These are phyloP conservation scores for Circinella minor DNA, from an alignment of 371 early-diverging fungal species.

Conservation along the genomic window DNA sequence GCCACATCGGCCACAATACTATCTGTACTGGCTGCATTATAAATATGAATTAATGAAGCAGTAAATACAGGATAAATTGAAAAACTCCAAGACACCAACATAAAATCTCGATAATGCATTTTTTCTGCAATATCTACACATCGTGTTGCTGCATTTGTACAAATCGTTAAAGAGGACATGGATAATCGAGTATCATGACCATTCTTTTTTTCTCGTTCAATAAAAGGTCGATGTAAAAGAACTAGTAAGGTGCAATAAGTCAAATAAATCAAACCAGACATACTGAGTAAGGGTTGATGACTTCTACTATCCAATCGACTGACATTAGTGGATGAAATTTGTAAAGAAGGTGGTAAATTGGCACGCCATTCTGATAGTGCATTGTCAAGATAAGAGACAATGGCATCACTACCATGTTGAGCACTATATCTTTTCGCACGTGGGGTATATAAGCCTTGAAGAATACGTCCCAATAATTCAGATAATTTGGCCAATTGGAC, in stretches of 20 bases:
- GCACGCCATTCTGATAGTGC: conserved; percentile 50
- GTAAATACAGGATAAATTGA: conserved; percentile 57
- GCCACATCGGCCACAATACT: conserved; percentile 37
- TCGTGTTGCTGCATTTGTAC: conserved; percentile 61
- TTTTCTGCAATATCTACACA: conserved; percentile 49
- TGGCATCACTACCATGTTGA: conserved; percentile 52
- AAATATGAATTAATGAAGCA: conserved; percentile 46
- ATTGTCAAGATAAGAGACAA: conserved; percentile 47
- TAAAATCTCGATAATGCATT: conserved; percentile 55
- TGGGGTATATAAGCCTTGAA: conserved; percentile 55
- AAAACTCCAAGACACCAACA: conserved; percentile 54
- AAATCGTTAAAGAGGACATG: conserved; percentile 57
- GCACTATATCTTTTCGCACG: conserved; percentile 51
- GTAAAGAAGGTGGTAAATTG: conserved; percentile 44
- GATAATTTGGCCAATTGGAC: conserved; percentile 51
- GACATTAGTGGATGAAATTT: conserved; percentile 37
- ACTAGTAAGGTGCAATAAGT: conserved; percentile 58
- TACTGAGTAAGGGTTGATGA: conserved; percentile 39
- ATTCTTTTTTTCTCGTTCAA: conserved; percentile 36
- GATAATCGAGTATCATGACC: conserved; percentile 32
- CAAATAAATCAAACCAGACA: conserved; percentile 58
- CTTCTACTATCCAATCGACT: conserved; percentile 35
- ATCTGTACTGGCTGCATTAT: conserved; percentile 40
- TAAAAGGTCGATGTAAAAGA: conserved; percentile 61
- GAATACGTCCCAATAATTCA: conserved; percentile 47